Evolutionary conservation across 2,329 filamentous ascomycete species (phyloP), one percentile per base, ranked within the genome.

Genomic region (Ascocoryne sarcoides): DNA sequence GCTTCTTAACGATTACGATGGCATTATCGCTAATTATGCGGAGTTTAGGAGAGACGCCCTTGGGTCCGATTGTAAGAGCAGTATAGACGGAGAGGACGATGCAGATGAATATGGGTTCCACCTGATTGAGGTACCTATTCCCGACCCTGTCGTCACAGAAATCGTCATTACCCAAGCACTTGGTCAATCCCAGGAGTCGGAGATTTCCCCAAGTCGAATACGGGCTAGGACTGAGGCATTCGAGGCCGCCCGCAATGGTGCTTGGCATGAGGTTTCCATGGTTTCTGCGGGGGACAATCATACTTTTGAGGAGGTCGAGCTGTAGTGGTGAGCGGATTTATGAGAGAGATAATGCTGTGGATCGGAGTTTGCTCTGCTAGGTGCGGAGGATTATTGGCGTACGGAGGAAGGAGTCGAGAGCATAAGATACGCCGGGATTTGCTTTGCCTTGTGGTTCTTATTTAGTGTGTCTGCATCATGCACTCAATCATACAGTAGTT

Each of bases 251-350:
- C 59, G 54, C 8, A 62, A 60, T 47, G 61, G 61, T 8, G 66
- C 60, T 9, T 69, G 66, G 65, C 54, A 56, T 34, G 53, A 60
- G 16, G 47, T 63, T n/a, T 54, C 64, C 3, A 52, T 71, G 19
- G 55, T 68, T 20, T 70, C 66, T 18, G 59, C 62, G 4, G 59
- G 60, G 2, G 59, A 63, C 48, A 66, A 66, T 44, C 65, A 69
- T 52, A 56, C 58, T 7, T 26, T 7, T 26, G 23, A 26, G 12
- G 23, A 26, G 23, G 12, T 26, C 23, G n/a, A n/a, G n/a, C n/a
- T n/a, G n/a, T n/a, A n/a, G n/a, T n/a, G n/a, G n/a, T n/a, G n/a
- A n/a, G n/a, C n/a, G n/a, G n/a, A n/a, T n/a, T n/a, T n/a, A n/a
- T n/a, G n/a, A n/a, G n/a, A n/a, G n/a, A n/a, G n/a, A n/a, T n/a